Conservation (phyloP, 768 basidiomycete genomes). For the Pholiota microspora region DNA sequence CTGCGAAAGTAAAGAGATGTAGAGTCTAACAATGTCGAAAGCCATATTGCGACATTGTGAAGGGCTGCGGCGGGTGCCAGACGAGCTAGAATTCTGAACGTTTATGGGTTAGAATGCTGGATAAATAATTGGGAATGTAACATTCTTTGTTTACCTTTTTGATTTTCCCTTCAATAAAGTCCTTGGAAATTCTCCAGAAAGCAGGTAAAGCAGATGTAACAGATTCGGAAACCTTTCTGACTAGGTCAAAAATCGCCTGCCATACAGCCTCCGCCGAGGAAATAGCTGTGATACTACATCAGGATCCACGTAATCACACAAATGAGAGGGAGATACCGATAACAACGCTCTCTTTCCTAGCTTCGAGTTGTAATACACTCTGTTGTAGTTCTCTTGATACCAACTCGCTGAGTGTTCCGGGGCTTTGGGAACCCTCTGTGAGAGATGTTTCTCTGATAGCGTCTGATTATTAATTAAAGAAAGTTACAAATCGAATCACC, state of each 20-base stretch:
- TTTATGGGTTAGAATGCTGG: no score
- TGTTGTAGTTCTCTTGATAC: slow-evolving; percentile 33
- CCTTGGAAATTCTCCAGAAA: slow-evolving; percentile 90
- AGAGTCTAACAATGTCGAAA: slow-evolving; percentile 80
- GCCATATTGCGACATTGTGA: slow-evolving; percentile 86
- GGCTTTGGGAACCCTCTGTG: slow-evolving; percentile 19
- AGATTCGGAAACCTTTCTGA: slow-evolving; percentile 80
- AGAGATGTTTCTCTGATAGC: slow-evolving; percentile 30
- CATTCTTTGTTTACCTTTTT: slow-evolving; percentile 71
- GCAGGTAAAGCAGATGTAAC: slow-evolving; percentile 77
- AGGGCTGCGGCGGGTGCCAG: slow-evolving; percentile 72
- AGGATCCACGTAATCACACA: no score
- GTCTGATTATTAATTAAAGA: slow-evolving; percentile 3
- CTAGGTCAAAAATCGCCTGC: slow-evolving; percentile 71
- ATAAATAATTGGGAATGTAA: no score
- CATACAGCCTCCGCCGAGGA: slow-evolving; percentile 74
- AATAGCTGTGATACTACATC: no score
- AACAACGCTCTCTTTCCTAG: slow-evolving; percentile 56
- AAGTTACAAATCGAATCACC: no score
- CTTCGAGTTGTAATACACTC: slow-evolving; percentile 56
- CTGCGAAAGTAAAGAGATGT: slow-evolving; percentile 79
- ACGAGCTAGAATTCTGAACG: slow-evolving; percentile 23
- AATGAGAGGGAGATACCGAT: slow-evolving; percentile 42
- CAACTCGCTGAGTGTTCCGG: slow-evolving; percentile 25
- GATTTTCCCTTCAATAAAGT: slow-evolving; percentile 90